Percentiles rank a stretch among this genome's conserved stretches.
Evolutionary conservation across 352 stramenopile species (phyloP).

Genomic region (Globisporangium lucens): DNA sequence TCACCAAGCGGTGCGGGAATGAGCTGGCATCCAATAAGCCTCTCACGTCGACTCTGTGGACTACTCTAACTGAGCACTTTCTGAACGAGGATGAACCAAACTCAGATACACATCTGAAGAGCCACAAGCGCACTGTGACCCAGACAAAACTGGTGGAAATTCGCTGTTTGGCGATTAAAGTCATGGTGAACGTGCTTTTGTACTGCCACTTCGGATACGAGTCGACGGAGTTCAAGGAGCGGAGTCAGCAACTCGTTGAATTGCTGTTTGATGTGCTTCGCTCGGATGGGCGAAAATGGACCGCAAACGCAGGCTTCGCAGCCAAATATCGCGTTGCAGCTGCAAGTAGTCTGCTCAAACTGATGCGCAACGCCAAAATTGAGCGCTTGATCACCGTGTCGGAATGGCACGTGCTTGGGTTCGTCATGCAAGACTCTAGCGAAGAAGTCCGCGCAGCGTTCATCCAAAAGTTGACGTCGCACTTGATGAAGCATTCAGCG

Average conservation of each 20-base stretch:
- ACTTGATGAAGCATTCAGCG: slow-evolving; percentile 61
- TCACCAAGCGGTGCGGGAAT: slow-evolving; percentile 50
- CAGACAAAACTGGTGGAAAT: slow-evolving; percentile 37
- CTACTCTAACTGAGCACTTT: slow-evolving; percentile 43
- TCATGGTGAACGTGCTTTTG: slow-evolving; percentile 57
- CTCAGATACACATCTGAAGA: neutral
- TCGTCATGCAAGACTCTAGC: slow-evolving; percentile 68
- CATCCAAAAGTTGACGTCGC: slow-evolving; percentile 69
- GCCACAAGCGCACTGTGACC: slow-evolving; percentile 22
- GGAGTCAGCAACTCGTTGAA: slow-evolving; percentile 39
- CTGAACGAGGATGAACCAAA: slow-evolving; percentile 17
- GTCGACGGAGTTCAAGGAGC: slow-evolving; percentile 13
- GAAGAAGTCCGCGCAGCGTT: slow-evolving; percentile 71
- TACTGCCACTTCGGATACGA: slow-evolving; percentile 27
- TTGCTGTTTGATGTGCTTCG: slow-evolving; percentile 63
- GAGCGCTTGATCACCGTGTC: slow-evolving; percentile 48
- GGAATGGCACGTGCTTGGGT: slow-evolving; percentile 80
- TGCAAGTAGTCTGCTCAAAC: slow-evolving; percentile 55
- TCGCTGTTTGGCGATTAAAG: slow-evolving; percentile 56
- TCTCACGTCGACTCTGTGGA: slow-evolving; percentile 41
- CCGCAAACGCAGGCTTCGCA: slow-evolving; percentile 30
- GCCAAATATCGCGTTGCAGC: slow-evolving; percentile 49
- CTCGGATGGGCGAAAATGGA: slow-evolving; percentile 51
- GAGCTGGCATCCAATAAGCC: slow-evolving; percentile 22
- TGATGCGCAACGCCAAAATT: slow-evolving; percentile 52